Evolutionary conservation across 495 filamentous ascomycete genomes (phyloP), one percentile per base, ranked within the genome.

Genomic region (Tuber magnatum): DNA sequence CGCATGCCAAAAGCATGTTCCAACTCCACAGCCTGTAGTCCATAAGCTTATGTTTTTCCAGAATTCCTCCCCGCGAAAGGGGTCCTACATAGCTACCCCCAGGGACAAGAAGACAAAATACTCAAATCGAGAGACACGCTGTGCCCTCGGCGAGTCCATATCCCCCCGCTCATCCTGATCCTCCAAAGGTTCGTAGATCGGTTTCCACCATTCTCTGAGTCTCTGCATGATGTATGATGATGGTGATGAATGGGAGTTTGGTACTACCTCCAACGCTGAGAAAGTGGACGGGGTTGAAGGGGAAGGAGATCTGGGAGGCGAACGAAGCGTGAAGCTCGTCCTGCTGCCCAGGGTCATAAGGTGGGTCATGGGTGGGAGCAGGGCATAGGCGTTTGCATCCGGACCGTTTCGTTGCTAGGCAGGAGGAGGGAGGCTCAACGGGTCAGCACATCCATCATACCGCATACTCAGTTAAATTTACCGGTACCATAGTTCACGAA

Each of bases 1-100:
- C 92, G 14, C 94, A 94, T 28, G 96, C 95, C 76, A 99, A 89
- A 85, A 98, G 97, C 94, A 97, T 97, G 86, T 97, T 98, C 94
- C 94, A 97, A 73, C 76, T 76, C 72, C 56, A 80, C 18, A 75
- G 78, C 80, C 72, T 83, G 38, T 41, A 65, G 44, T 42, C 74
- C 38, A 74, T 80, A 71, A 75, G 79, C 43, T 76, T 70, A 70
- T n/a, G 69, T 65, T 32, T 32, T 68, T 51, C 71, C 69, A 69
- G 42, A 42, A 32, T 35, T 32, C 41, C 18, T 40, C 40, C 42
- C 35, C 12, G 35, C 20, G 71, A 38, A 72, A 76, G 51, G 61
- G 69, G 68, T 83, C 90, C 81, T 90, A 97, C 96, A 97, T 97
- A 35, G 94, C 91, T 28, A 96, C 86, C 69, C 95, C 95, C 35